Evolutionary conservation across 164 flowering plant genomes (phyloP).

Genomic region (Amborella trichopoda): DNA sequence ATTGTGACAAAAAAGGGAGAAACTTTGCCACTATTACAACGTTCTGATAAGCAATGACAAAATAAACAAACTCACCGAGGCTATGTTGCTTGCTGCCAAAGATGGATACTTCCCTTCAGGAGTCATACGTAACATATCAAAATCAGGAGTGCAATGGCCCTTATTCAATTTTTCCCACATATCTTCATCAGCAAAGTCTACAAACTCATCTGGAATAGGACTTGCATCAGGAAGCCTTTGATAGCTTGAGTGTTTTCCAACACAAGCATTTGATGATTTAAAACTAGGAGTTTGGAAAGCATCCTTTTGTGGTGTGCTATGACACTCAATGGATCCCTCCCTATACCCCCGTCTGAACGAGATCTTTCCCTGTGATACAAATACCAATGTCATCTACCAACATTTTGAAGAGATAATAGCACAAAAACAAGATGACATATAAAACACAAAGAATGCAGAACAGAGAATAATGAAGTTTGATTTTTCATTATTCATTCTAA

Average conservation of each 20-base stretch:
- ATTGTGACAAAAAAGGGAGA: neutral
- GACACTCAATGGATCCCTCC: constrained; percentile 28
- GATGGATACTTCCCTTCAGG: constrained; percentile 62
- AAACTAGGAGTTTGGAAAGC: constrained; percentile 55
- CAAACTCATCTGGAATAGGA: constrained; percentile 66
- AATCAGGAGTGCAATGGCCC: constrained; percentile 61
- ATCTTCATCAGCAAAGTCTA: constrained; percentile 85
- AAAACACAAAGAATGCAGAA: no score
- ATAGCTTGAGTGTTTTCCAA: constrained; percentile 50
- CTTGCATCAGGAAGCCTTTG: constrained; percentile 49
- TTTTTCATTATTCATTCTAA: no score
- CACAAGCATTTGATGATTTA: constrained; percentile 59
- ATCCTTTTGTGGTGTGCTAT: constrained; percentile 25
- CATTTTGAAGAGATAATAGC: neutral
- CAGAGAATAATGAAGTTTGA: no score
- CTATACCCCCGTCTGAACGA: constrained; percentile 16
- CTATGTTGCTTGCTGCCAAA: constrained; percentile 32
- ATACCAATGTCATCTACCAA: neutral
- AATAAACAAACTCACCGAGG: constrained; percentile 36
- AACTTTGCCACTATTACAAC: neutral
- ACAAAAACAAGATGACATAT: no score
- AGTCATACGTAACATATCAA: constrained; percentile 62
- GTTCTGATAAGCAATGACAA: neutral
- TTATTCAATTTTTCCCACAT: constrained; percentile 84
- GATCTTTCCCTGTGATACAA: constrained; percentile 17